These are phyloP conservation scores for Debaryomyces castellii DNA, from an alignment of 805 yeast species.

Conservation along the genomic window DNA sequence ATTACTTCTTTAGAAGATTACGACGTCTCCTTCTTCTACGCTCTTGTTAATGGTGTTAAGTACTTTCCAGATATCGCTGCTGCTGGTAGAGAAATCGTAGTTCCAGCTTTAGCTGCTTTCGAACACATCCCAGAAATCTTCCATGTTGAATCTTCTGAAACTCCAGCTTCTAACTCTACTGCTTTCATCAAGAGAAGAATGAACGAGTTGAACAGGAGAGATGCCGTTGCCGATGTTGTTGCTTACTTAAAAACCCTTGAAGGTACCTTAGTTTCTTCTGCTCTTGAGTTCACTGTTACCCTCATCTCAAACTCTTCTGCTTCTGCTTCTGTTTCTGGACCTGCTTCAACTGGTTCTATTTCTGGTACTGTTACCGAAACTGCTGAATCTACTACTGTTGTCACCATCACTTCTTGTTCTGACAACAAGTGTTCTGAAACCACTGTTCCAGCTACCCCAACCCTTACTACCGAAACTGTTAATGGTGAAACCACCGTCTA, in stretches of 20 bases:
- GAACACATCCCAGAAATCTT: constrained; percentile 18
- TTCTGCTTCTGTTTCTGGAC: constrained; percentile 21
- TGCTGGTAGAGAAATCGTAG: constrained; percentile 31
- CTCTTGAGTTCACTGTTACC: constrained; percentile 15
- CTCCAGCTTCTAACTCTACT: constrained; percentile 38
- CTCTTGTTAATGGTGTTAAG: constrained; percentile 18
- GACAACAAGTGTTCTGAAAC: constrained; percentile 30
- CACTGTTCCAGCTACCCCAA: constrained; percentile 31
- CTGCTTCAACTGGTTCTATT: constrained; percentile 10
- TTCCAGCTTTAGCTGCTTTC: constrained; percentile 33
- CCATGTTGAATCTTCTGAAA: constrained; percentile 27
- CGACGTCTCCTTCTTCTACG: constrained; percentile 36
- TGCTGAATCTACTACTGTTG: constrained; percentile 21
- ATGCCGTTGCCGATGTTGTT: constrained; percentile 23
- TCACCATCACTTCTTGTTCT: constrained; percentile 37
- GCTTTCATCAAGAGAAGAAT: constrained; percentile 41
- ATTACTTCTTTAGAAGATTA: constrained; percentile 29
- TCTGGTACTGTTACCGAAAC: constrained; percentile 14
- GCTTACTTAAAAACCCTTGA: constrained; percentile 20
- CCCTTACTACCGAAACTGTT: constrained; percentile 19
- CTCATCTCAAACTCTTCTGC: constrained; percentile 20
- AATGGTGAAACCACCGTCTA: constrained; percentile 9
- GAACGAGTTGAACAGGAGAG: constrained; percentile 26
- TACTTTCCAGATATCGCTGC: constrained; percentile 33
- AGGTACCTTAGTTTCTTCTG: constrained; percentile 21